Conservation (phyloP, 805 yeast species). For the Candida coleopterorum region DNA sequence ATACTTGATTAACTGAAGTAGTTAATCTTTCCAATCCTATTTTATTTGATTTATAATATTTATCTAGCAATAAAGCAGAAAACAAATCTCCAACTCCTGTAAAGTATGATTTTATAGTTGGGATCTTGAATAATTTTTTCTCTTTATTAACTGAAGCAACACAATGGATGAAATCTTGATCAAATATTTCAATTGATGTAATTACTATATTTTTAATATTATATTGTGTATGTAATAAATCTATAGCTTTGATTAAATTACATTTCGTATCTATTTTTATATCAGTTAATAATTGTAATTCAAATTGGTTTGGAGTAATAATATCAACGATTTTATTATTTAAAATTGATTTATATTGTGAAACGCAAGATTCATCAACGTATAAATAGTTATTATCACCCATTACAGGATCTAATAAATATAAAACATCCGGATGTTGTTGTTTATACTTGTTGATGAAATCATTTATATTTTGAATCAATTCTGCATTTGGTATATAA, state of each 20-base stretch:
- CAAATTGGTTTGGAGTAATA: constrained; percentile 90
- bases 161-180: constrained; percentile 20
- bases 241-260: constrained; percentile 44
- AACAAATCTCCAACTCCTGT: constrained; percentile 95
- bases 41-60: constrained; percentile 33
- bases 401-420: constrained; percentile 75
- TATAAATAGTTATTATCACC: constrained; percentile 74
- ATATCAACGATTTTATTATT: constrained; percentile 60
- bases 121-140: constrained; percentile 43
- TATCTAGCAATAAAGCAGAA: constrained; percentile 70
- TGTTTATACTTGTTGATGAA: constrained; percentile 33
- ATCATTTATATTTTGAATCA: constrained; percentile 34
- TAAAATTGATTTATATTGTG: constrained; percentile 35
- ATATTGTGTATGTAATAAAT: constrained; percentile 42
- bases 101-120: constrained; percentile 71
- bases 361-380: constrained; percentile 47
- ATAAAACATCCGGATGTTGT: constrained; percentile 29
- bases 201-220: constrained; percentile 59
- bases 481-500: constrained; percentile 55
- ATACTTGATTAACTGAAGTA: constrained; percentile 49
- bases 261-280: constrained; percentile 36
- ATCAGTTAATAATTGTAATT: constrained; percentile 67
- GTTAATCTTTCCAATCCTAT: constrained; percentile 10
- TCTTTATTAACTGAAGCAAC: constrained; percentile 17
- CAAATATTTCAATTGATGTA: constrained; percentile 45